Evolutionary conservation across 2,329 filamentous ascomycete species (phyloP).

Genomic region (Emericellopsis cladophorae): DNA sequence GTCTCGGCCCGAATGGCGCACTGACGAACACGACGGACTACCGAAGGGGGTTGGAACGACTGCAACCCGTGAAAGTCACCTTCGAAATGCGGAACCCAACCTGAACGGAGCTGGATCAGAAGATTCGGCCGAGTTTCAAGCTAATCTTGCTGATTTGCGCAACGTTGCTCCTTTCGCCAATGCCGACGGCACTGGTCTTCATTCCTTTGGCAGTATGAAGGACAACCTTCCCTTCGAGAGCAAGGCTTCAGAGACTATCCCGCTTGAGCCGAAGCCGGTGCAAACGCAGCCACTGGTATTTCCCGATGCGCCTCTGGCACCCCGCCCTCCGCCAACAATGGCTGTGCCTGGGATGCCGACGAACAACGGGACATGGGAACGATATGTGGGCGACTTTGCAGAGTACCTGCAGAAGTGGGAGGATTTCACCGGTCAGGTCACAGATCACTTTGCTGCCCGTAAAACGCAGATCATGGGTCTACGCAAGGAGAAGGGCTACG

Average conservation of each 20-base stretch:
- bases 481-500: conserved; percentile 26
- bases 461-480: conserved; percentile 26
- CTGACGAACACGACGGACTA: conserved; percentile 26
- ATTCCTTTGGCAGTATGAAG: conserved; percentile 42
- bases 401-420: conserved; percentile 38
- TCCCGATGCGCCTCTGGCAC: conserved; percentile 35
- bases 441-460: conserved; percentile 41
- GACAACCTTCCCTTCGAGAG: conserved; percentile 45
- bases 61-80: conserved; percentile 7
- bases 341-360: conserved; percentile 30
- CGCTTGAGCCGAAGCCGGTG: conserved; percentile 14
- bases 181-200: conserved; percentile 28
- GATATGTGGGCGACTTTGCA: conserved; percentile 40
- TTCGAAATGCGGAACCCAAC: conserved; percentile 16
- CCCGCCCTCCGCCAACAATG: conserved; percentile 29
- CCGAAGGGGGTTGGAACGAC: conserved; percentile 10
- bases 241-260: conserved; percentile 28
- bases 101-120: conserved; percentile 31
- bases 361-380: conserved; percentile 28
- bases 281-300: conserved; percentile 23
- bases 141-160: conserved; percentile 39
- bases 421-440: conserved; percentile 36
- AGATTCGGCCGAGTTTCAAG: conserved; percentile 41
- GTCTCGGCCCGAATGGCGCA: conserved; percentile 45
- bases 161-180: conserved; percentile 42